phyloP scores from a whole-genome alignment of 306 rosid genomes.

The Cyamopsis tetragonoloba region DNA sequence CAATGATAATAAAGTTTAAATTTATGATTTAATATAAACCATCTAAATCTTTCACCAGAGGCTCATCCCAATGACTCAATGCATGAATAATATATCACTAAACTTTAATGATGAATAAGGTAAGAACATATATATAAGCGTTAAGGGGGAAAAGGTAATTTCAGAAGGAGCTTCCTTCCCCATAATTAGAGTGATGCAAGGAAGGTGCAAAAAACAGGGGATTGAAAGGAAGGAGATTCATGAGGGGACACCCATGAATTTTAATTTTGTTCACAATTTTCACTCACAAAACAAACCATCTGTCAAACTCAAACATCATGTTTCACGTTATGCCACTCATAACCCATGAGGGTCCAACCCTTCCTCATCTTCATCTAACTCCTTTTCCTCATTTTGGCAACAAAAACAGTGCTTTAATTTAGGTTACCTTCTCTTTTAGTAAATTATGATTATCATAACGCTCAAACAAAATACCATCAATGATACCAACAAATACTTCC shows the following conservation, averaged over 20 bases:
- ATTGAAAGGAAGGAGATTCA: not conserved
- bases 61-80: no score
- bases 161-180: not conserved
- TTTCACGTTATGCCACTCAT: conserved; percentile 77
- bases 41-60: no score
- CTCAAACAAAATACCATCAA: conserved; percentile 50
- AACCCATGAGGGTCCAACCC: conserved; percentile 56
- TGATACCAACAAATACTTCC: no score
- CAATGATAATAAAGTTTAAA: no score
- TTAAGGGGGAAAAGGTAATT: conserved; percentile 35
- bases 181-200: conserved; percentile 18
- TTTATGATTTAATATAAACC: no score
- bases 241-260: not conserved
- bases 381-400: conserved; percentile 36
- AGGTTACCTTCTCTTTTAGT: conserved; percentile 38
- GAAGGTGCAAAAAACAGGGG: conserved; percentile 13
- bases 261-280: conserved; percentile 18
- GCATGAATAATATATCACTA: no score
- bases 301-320: conserved; percentile 61
- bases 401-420: conserved; percentile 29
- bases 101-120: no score
- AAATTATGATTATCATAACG: conserved; percentile 42
- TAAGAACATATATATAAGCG: not conserved
- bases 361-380: conserved; percentile 15
- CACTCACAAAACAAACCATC: conserved; percentile 13